Base-by-base conservation (phyloP, 2,329 filamentous ascomycete genomes). In the Fusarium graminum region DNA sequence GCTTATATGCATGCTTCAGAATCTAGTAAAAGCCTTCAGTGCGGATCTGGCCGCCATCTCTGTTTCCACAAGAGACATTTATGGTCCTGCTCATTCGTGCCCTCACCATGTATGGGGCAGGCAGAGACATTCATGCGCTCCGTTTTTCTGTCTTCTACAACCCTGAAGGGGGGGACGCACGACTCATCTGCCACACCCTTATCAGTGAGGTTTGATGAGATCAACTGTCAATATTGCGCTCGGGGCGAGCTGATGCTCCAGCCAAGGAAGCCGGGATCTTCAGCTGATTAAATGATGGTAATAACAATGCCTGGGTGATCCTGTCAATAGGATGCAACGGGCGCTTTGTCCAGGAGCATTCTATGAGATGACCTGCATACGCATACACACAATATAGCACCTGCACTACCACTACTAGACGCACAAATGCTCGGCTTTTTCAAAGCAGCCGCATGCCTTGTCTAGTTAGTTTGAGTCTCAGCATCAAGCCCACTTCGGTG, bases 1-100 rank as follows among this genome's bases (percentile, higher is more conserved):
- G 72, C 72, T 74, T 72, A 75, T 72, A 75, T 76, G 74, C 74
- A 73, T 50, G 61, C 63, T 74, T 57, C 64, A 71, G 49, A 64
- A 66, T 68, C 55, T 61, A 69, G 70, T 43, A 68, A 46, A 46
- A 63, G 63, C 59, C 55, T 63, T 30, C 55, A 57, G 52, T 53
- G 58, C 62, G 66, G 59, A 63, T 64, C 63, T 56, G 63, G 63
- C 59, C 60, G 55, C 63, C 53, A 47, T 70, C 65, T 63, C 16
- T 59, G 60, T 69, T 71, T 59, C 46, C 57, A 66, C 55, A 44
- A 62, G 56, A 68, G 55, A 62, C 63, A 63, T 49, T 47, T 32
- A 29, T 28, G 28, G 59, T 61, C 52, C 55, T 62, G 67, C 61
- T 65, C 59, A 73, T 73, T 73, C 69, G 67, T 70, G 64, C 52